Evolutionary conservation across 306 rosid genomes (phyloP), one percentile per base, ranked within the genome.

Genomic region (Parietaria judaica): DNA sequence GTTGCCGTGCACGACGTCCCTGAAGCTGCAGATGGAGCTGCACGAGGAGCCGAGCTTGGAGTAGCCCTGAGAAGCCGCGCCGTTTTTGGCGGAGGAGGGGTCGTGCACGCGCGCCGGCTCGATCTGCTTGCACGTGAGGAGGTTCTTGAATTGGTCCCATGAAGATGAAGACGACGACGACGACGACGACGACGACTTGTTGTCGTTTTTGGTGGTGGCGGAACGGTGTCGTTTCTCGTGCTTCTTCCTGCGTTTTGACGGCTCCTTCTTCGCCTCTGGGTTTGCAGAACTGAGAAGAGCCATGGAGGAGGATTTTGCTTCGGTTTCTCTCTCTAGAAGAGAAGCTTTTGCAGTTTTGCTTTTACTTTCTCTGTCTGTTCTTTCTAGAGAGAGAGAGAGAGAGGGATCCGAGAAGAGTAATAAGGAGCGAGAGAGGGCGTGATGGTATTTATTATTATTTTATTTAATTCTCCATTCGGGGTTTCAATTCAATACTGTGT

Each of bases 61-160:
- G 71, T 79, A 70, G 0, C 74, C 83, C 14, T n/a, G 14, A 9
- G 48, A 1, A 1, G 31, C 31, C 31, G 31, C 72, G 11, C 63
- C 53, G 41, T 60, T 15, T 23, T 51, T 74, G 49, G 81, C 84
- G 3, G 86, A 72, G 1, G 95, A 76, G 2, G 95, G 97, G 72
- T 86, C 87, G 23, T 86, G 95, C 9, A 94, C 97, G 39, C 68
- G 74, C 0, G 88, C 75, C 10, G 80, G 88, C 82, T 92, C 95
- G 54, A 91, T 70, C 78, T 94, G 94, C 67, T 88, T 94, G 70
- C 99, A 94, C 59, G 84, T 79, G 14, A 94, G 71, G 11, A 94
- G 78, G 76, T 79, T 94, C 78, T 94, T 94, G 69, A 94, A 71
- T 66, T 94, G 99, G 62, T 86, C 95, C 99, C 99, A 94, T 51